phyloP scores from a whole-genome alignment of 192 early-diverging fungal species.

The Coemansia sp. region DNA sequence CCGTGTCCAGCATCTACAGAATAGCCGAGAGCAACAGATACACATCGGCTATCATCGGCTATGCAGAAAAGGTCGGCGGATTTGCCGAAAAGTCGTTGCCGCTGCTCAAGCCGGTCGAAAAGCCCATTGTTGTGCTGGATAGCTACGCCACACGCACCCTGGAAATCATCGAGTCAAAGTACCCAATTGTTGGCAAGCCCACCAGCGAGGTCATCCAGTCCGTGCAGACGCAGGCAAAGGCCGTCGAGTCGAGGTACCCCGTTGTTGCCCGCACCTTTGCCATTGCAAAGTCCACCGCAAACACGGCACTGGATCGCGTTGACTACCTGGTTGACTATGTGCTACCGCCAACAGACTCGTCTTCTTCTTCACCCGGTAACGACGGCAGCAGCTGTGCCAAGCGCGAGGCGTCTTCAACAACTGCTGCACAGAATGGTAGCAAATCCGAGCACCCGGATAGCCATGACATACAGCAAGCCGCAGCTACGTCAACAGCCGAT shows the following conservation, averaged over 20 bases:
- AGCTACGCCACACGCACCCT: slow-evolving; percentile 64
- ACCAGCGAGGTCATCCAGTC: slow-evolving; percentile 61
- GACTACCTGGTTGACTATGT: slow-evolving; percentile 62
- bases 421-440: not conserved
- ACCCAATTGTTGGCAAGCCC: slow-evolving; percentile 63
- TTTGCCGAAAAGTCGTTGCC: slow-evolving; percentile 45
- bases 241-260: slow-evolving; percentile 47
- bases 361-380: not conserved
- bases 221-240: slow-evolving; percentile 51
- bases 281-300: slow-evolving; percentile 55
- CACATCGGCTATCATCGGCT: slow-evolving; percentile 42
- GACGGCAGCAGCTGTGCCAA: not conserved
- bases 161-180: slow-evolving; percentile 59
- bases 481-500: not conserved
- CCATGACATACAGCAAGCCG: slow-evolving; percentile 6
- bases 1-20: slow-evolving; percentile 50
- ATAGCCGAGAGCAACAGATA: slow-evolving; percentile 54
- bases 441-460: too few relatives aligned
- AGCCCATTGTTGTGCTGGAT: slow-evolving; percentile 60
- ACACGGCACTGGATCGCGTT: slow-evolving; percentile 61
- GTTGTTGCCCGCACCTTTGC: slow-evolving; percentile 59
- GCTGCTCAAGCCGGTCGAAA: slow-evolving; percentile 53
- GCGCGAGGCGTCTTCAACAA: not conserved
- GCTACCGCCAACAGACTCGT: slow-evolving; percentile 17
- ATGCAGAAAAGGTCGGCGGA: slow-evolving; percentile 45